These are phyloP conservation scores for Penicillium canescens DNA, from an alignment of 495 filamentous ascomycete species.

Conservation along the genomic window DNA sequence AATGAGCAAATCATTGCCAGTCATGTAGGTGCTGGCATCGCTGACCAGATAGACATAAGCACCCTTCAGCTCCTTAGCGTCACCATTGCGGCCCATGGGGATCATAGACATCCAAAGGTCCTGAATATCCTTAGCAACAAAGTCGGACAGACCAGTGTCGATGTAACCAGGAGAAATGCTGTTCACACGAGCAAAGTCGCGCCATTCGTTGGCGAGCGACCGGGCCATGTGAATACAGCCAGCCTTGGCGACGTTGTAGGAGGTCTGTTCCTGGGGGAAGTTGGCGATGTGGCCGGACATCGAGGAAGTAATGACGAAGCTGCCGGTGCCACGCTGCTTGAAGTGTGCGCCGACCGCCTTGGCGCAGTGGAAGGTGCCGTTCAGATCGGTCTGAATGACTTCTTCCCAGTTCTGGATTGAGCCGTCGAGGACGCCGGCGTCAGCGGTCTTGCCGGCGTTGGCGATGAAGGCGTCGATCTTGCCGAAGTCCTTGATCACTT, in stretches of 20 bases:
- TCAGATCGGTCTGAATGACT: constrained; percentile 65
- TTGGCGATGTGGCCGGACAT: constrained; percentile 79
- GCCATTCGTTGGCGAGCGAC: constrained; percentile 74
- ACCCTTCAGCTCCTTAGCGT: constrained; percentile 82
- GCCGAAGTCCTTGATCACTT: constrained; percentile 62
- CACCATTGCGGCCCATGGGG: constrained; percentile 70
- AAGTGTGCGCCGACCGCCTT: constrained; percentile 66
- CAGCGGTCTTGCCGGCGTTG: constrained; percentile 67
- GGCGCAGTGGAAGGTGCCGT: constrained; percentile 68
- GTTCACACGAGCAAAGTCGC: constrained; percentile 76
- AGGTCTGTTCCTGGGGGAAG: constrained; percentile 75
- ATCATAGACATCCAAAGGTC: constrained; percentile 74
- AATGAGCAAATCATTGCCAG: constrained; percentile 73
- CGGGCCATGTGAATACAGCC: constrained; percentile 53
- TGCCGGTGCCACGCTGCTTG: constrained; percentile 59
- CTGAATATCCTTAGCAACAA: constrained; percentile 69
- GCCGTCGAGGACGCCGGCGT: constrained; percentile 62
- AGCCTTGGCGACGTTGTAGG: constrained; percentile 81
- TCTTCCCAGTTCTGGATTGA: constrained; percentile 66
- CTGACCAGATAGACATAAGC: constrained; percentile 76
- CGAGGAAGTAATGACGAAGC: constrained; percentile 62
- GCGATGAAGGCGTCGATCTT: constrained; percentile 68
- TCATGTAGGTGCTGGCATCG: constrained; percentile 83
- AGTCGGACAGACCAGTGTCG: constrained; percentile 75
- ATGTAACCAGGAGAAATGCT: constrained; percentile 77